Evolutionary conservation across 306 rosid species (phyloP).

Genomic region (Pterocarpus santalinus): DNA sequence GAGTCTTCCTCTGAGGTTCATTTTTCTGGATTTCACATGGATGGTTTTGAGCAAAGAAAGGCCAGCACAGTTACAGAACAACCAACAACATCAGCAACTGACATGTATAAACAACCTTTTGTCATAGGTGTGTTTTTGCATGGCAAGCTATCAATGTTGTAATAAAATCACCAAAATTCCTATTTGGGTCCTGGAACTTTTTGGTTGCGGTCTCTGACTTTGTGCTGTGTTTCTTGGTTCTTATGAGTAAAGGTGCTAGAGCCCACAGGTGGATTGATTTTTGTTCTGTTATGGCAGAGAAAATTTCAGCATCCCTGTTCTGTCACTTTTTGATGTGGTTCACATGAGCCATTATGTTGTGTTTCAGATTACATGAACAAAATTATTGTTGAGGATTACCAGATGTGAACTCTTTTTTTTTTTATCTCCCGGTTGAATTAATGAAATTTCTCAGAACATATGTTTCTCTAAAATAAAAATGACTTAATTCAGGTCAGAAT

Average conservation of each 20-base stretch:
- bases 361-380: slow-evolving; percentile 15
- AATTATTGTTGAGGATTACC: slow-evolving; percentile 15
- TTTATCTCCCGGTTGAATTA: slow-evolving; percentile 31
- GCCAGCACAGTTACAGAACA: slow-evolving; percentile 54
- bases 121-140: slow-evolving; percentile 79
- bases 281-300: slow-evolving; percentile 10
- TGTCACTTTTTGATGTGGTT: slow-evolving; percentile 5
- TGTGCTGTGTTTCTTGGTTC: slow-evolving; percentile 4
- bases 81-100: slow-evolving; percentile 73
- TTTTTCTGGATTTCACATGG: slow-evolving; percentile 97
- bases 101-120: slow-evolving; percentile 82
- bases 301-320: background rate
- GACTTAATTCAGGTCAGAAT: slow-evolving; percentile 9
- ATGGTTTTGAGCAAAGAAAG: slow-evolving; percentile 71
- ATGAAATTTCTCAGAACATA: background rate
- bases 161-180: slow-evolving; percentile 30
- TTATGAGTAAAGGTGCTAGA: slow-evolving; percentile 1
- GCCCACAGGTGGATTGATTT: slow-evolving; percentile 25
- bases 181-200: background rate
- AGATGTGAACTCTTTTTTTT: slow-evolving; percentile 7
- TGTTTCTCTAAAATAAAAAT: slow-evolving; percentile 21
- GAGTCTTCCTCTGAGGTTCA: slow-evolving; percentile 95
- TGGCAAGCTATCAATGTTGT: slow-evolving; percentile 27
- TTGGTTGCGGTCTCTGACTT: background rate
- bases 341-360: slow-evolving; percentile 2